Percentiles rank a stretch among this genome's conserved stretches.
These are phyloP conservation scores for Sporisorium reilianum DNA, from an alignment of 1,284 basidiomycete species.

Conservation along the genomic window DNA sequence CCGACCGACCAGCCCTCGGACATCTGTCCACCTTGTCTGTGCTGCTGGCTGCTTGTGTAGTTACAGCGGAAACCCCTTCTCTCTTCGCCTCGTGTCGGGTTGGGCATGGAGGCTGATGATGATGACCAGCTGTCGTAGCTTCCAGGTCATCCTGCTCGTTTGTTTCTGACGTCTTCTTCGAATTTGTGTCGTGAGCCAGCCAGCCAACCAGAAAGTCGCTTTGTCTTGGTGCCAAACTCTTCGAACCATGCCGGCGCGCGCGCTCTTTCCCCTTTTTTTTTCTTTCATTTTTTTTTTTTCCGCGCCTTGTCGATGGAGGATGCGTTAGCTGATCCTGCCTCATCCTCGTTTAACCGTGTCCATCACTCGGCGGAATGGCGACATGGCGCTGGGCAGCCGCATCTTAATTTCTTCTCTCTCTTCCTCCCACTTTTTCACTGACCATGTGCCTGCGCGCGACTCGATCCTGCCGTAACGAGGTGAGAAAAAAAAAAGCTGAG, in stretches of 20 bases:
- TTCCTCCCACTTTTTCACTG: background rate
- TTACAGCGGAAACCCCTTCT: background rate
- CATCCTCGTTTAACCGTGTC: background rate
- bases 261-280: background rate
- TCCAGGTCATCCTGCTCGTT: background rate
- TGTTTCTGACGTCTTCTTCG: constrained; percentile 9
- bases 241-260: too few species aligned
- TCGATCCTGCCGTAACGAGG: constrained; percentile 9
- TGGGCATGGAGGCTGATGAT: background rate
- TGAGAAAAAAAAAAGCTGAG: constrained; percentile 2
- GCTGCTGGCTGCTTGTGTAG: background rate
- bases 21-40: background rate
- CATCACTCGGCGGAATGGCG: constrained; percentile 1
- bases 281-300: background rate
- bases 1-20: background rate
- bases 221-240: background rate
- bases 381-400: background rate
- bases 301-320: too few species aligned
- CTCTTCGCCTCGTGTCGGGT: background rate
- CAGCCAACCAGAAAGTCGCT: constrained; percentile 8
- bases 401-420: background rate
- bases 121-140: background rate
- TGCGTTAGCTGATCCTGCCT: too few species aligned
- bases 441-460: background rate
- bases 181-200: constrained; percentile 1